Evolutionary conservation across 345 rosid species (phyloP).

Genomic region (Rhodomyrtus tomentosa): DNA sequence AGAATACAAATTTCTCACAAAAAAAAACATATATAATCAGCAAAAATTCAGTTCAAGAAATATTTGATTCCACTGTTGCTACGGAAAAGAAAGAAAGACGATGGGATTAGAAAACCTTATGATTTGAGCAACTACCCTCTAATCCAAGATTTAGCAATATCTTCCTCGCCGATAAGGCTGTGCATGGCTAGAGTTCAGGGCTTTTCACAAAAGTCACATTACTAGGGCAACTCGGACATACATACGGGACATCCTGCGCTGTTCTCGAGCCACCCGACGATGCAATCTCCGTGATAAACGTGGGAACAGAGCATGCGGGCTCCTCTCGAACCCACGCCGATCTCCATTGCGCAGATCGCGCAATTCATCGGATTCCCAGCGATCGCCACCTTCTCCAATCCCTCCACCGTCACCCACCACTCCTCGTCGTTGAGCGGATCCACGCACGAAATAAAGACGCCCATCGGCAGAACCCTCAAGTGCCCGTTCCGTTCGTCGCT

Average conservation of each 20-base stretch:
- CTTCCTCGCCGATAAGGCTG: not conserved
- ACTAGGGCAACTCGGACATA: not conserved
- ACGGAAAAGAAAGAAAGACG: not conserved
- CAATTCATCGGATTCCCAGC: not conserved
- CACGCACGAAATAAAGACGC: not conserved
- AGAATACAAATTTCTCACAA: not conserved
- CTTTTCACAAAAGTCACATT: not conserved
- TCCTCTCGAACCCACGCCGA: slow-evolving; percentile 5
- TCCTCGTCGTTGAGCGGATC: not conserved
- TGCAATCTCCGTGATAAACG: slow-evolving; percentile 15
- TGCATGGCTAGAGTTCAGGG: not conserved
- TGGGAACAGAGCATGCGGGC: slow-evolving; percentile 17
- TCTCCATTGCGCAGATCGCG: slow-evolving; percentile 17
- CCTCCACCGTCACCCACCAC: not conserved
- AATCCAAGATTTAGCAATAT: not conserved
- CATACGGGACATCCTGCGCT: slow-evolving; percentile 20
- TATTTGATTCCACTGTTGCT: not conserved
- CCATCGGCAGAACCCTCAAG: not conserved
- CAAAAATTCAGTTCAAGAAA: not conserved
- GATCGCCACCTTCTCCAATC: not conserved
- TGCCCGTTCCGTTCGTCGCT: not conserved
- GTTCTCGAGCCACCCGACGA: slow-evolving; percentile 15
- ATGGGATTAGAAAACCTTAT: not conserved
- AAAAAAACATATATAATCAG: not conserved
- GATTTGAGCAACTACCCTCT: not conserved